Percentiles rank a stretch among this genome's conserved stretches.
Conservation (phyloP, 202 grass and related monocot species). For the Bolboschoenoplectus hybrid region DNA sequence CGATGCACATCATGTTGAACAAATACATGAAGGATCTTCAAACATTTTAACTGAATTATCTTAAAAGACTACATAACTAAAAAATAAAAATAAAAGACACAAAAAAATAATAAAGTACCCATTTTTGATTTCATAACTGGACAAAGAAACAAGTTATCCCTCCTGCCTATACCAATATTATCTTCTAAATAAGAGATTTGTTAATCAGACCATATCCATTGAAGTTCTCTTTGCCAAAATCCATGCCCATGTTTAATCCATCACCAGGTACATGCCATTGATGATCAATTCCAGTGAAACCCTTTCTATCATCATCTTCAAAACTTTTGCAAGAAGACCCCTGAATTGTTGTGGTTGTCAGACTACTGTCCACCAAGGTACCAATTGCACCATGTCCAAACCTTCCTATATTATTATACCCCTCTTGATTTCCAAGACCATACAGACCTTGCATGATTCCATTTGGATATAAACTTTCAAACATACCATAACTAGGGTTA, state of each 20-base stretch:
- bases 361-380: slow-evolving; percentile 24
- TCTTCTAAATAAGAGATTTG: slow-evolving; percentile 34
- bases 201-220: slow-evolving; percentile 31
- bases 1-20: slow-evolving; percentile 25
- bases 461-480: slow-evolving; percentile 37
- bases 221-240: slow-evolving; percentile 39
- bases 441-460: slow-evolving; percentile 37
- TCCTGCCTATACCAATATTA: slow-evolving; percentile 24
- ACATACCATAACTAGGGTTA: slow-evolving; percentile 39
- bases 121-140: slow-evolving; percentile 10
- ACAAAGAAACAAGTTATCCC: slow-evolving; percentile 19
- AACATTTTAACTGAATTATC: slow-evolving; percentile 17
- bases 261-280: slow-evolving; percentile 36
- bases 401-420: slow-evolving; percentile 5
- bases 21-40: slow-evolving; percentile 9
- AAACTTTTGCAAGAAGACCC: slow-evolving; percentile 40
- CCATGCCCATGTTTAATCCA: slow-evolving; percentile 42
- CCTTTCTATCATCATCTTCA: slow-evolving; percentile 32
- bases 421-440: slow-evolving; percentile 31
- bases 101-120: slow-evolving; percentile 18
- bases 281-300: slow-evolving; percentile 35
- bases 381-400: slow-evolving; percentile 37
- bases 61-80: slow-evolving; percentile 14
- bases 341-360: slow-evolving; percentile 34
- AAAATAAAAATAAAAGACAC: slow-evolving; percentile 26